Conservation (phyloP, 177 flowering plant genomes). For the Vitis hybrid region DNA sequence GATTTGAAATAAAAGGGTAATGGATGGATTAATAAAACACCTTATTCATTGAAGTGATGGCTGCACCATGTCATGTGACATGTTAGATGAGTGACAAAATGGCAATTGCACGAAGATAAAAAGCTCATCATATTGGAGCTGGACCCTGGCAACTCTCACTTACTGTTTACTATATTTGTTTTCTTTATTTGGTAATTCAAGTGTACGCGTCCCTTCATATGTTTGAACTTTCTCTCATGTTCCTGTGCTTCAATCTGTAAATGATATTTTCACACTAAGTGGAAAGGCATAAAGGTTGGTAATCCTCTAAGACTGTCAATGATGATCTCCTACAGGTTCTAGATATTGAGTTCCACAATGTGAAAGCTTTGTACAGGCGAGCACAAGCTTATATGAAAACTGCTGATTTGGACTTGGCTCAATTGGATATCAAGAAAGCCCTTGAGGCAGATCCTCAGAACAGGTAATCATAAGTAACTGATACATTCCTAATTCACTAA, state of each 20-base stretch:
- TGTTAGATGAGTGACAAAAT: no score
- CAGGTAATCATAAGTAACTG: slow-evolving; percentile 33
- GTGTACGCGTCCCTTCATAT: no score
- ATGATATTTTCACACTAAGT: no score
- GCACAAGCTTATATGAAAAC: slow-evolving; percentile 68
- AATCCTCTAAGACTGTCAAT: not conserved
- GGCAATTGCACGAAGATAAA: no score
- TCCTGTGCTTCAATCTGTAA: no score
- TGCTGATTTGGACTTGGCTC: slow-evolving; percentile 56
- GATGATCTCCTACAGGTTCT: slow-evolving; percentile 41
- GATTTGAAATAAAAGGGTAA: not conserved
- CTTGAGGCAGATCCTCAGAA: slow-evolving; percentile 63
- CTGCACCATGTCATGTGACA: no score
- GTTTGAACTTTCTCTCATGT: no score
- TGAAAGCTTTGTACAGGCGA: slow-evolving; percentile 70
- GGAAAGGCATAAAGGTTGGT: no score
- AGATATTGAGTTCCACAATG: slow-evolving; percentile 55
- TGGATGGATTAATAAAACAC: not conserved
- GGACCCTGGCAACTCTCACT: no score
- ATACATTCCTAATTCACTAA: not conserved
- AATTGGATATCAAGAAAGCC: slow-evolving; percentile 66
- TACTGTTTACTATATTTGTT: no score
- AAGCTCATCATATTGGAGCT: no score
- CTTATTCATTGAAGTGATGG: not conserved
- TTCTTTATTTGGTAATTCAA: no score